Percentiles rank a stretch among this genome's conserved stretches.
These are phyloP conservation scores for Pseudocercospora fuligena DNA, from an alignment of 2,329 filamentous ascomycete genomes.

Conservation along the genomic window DNA sequence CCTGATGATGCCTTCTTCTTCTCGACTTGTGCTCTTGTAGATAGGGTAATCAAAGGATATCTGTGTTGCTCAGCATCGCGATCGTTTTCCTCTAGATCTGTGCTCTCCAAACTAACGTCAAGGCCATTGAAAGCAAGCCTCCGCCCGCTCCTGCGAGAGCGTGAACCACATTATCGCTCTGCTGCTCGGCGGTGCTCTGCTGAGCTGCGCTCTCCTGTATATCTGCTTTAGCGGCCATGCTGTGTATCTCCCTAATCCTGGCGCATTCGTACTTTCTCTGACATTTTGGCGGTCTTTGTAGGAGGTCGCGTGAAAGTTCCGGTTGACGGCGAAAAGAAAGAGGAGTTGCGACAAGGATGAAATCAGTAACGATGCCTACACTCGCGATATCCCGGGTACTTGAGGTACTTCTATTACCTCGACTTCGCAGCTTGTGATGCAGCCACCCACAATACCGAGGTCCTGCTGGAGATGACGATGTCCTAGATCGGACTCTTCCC, in stretches of 20 bases:
- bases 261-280: conserved; percentile 23
- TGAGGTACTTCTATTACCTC: conserved; percentile 3
- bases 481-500: background rate
- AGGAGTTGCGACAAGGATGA: conserved; percentile 15
- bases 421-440: conserved; percentile 13
- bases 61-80: conserved; percentile 59
- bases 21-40: conserved; percentile 96
- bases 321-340: conserved; percentile 14
- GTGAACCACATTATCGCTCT: conserved; percentile 96
- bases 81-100: conserved; percentile 25
- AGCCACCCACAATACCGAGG: conserved; percentile 14
- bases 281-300: conserved; percentile 17
- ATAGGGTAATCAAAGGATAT: conserved; percentile 96
- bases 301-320: background rate
- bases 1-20: conserved; percentile 88
- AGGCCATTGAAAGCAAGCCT: conserved; percentile 90
- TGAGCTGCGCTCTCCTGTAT: conserved; percentile 30
- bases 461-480: background rate
- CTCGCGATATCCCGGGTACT: conserved; percentile 14
- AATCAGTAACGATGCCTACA: conserved; percentile 1
- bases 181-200: conserved; percentile 69
- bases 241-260: background rate
- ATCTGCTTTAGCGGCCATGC: conserved; percentile 17
- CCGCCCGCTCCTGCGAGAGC: conserved; percentile 91
- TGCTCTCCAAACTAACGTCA: conserved; percentile 68